phyloP scores from a whole-genome alignment of 768 basidiomycete genomes.

The Lactarius evosmus region DNA sequence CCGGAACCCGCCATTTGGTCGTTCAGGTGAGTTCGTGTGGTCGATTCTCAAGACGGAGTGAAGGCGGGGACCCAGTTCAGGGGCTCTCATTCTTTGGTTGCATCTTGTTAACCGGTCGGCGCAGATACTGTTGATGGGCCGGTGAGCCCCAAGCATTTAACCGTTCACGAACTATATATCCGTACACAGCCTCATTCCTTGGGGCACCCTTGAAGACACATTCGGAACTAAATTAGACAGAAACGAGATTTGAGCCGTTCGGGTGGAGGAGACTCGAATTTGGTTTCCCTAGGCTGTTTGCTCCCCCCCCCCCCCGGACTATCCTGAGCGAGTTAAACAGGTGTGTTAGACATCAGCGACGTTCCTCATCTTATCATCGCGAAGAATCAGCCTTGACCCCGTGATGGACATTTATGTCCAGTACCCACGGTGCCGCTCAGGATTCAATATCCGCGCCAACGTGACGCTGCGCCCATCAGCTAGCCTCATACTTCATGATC shows the following conservation, averaged over 20 bases:
- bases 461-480: conserved; percentile 26
- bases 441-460: conserved; percentile 16
- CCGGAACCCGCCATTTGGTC: background rate
- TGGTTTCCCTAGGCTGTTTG: too few species aligned
- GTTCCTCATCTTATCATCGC: background rate
- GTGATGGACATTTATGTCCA: conserved; percentile 2
- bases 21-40: background rate
- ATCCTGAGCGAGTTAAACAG: conserved; percentile 1
- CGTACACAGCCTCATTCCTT: conserved; percentile 4
- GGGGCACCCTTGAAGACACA: background rate
- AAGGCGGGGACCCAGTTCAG: background rate
- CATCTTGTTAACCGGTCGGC: conserved; percentile 7
- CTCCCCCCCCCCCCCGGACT: background rate
- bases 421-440: conserved; percentile 18
- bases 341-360: background rate
- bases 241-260: background rate
- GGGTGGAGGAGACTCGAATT: background rate
- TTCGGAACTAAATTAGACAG: conserved; percentile 8
- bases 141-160: conserved; percentile 14
- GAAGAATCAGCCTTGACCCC: background rate
- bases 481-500: conserved; percentile 13
- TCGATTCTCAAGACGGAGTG: background rate
- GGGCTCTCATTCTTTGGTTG: background rate
- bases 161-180: conserved; percentile 12
- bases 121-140: conserved; percentile 9